phyloP scores from a whole-genome alignment of 148 eudicot genomes.

The Amaranthus palmeri region DNA sequence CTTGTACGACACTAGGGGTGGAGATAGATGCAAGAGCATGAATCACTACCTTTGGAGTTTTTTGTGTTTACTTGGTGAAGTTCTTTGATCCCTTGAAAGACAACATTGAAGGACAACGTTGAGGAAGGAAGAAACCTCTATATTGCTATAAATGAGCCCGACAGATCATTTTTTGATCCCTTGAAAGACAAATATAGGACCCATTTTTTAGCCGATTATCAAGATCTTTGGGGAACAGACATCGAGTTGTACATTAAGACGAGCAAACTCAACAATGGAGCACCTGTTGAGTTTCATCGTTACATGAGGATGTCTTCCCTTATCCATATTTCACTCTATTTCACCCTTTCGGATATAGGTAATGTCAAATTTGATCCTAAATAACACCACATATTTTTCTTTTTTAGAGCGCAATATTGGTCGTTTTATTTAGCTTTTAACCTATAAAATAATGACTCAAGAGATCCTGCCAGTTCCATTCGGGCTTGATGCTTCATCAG shows the following conservation, averaged over 20 bases:
- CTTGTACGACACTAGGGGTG: slow-evolving; percentile 74
- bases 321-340: no score
- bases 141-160: slow-evolving; percentile 65
- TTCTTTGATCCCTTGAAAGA: no score
- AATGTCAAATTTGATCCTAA: no score
- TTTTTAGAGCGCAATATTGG: no score
- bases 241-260: slow-evolving; percentile 82
- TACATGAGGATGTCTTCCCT: slow-evolving; percentile 64
- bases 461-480: no score
- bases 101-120: slow-evolving; percentile 53
- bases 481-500: no score
- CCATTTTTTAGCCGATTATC: slow-evolving; percentile 79
- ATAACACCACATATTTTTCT: no score
- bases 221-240: slow-evolving; percentile 75
- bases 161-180: slow-evolving; percentile 62
- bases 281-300: slow-evolving; percentile 86
- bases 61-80: slow-evolving; percentile 92
- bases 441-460: no score
- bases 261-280: slow-evolving; percentile 63
- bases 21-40: slow-evolving; percentile 95
- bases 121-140: slow-evolving; percentile 79
- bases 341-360: no score
- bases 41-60: slow-evolving; percentile 91
- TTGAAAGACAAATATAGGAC: slow-evolving; percentile 81
- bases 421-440: no score